Conservation (phyloP, 331 rosid species). For the Quercus tomentella region DNA sequence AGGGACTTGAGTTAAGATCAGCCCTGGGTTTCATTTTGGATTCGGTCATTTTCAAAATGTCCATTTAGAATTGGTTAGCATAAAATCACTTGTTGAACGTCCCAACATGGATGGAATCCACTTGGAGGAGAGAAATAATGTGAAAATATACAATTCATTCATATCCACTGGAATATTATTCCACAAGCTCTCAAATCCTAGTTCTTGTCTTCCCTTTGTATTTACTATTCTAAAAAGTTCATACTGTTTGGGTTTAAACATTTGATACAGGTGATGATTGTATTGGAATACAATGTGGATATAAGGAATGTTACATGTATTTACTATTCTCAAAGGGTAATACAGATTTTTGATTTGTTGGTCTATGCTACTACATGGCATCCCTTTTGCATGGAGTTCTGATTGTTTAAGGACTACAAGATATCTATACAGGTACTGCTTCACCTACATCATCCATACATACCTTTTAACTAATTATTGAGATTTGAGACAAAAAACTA, state of each 20-base stretch:
- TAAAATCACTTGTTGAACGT: conserved; percentile 21
- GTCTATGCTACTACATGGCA: too few relatives aligned
- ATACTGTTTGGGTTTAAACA: not conserved
- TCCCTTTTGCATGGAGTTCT: too few relatives aligned
- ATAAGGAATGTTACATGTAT: conserved; percentile 17
- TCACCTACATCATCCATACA: too few relatives aligned
- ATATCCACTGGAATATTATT: too few relatives aligned
- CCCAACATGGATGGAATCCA: conserved; percentile 40
- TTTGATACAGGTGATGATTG: conserved; percentile 50
- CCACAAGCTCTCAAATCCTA: too few relatives aligned
- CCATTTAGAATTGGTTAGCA: conserved; percentile 10
- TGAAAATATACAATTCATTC: not conserved
- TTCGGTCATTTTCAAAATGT: conserved; percentile 24
- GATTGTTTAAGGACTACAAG: too few relatives aligned
- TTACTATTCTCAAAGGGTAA: not conserved
- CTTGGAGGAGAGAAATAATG: not conserved
- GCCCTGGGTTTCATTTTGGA: conserved; percentile 20
- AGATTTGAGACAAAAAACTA: too few relatives aligned
- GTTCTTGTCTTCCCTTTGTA: too few relatives aligned
- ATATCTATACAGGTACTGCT: too few relatives aligned
- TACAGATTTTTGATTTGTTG: too few relatives aligned
- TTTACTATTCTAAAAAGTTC: not conserved
- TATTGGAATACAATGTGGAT: conserved; percentile 47
- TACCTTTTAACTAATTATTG: too few relatives aligned
- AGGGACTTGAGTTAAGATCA: conserved; percentile 23